Conservation (phyloP, 495 filamentous ascomycete genomes). For the Aspergillus kassunensis region DNA sequence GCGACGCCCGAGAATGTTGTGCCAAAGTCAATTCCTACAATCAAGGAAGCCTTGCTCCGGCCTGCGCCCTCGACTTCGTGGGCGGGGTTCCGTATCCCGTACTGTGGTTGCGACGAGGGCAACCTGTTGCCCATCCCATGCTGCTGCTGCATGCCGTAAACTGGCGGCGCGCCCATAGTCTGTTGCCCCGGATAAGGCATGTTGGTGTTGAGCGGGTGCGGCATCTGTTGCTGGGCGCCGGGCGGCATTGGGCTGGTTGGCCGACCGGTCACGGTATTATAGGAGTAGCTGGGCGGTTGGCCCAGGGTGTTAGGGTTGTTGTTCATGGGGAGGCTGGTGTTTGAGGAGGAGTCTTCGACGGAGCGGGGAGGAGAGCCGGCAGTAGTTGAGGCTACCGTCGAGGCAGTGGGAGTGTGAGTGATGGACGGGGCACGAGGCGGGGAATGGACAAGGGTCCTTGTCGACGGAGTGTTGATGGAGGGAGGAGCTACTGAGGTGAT, state of each 20-base stretch:
- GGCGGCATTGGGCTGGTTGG: constrained; percentile 55
- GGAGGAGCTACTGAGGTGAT: constrained; percentile 14
- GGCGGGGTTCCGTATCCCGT: constrained; percentile 46
- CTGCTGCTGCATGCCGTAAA: constrained; percentile 46
- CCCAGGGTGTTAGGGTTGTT: constrained; percentile 41
- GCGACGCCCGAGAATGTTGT: constrained; percentile 79
- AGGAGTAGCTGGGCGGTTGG: constrained; percentile 72
- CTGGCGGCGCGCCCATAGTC: constrained; percentile 49
- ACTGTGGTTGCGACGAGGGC: constrained; percentile 34
- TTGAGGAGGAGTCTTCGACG: constrained; percentile 45
- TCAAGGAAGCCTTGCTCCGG: constrained; percentile 65
- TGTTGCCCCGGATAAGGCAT: constrained; percentile 47
- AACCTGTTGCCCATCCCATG: constrained; percentile 38
- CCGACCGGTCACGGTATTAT: constrained; percentile 60
- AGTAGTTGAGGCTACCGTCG: constrained; percentile 34
- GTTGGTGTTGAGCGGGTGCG: constrained; percentile 67
- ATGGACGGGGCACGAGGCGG: constrained; percentile 32
- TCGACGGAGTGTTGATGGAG: constrained; percentile 16
- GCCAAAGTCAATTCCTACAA: constrained; percentile 72
- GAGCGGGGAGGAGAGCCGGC: constrained; percentile 38
- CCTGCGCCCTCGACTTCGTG: constrained; percentile 84
- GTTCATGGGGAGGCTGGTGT: constrained; percentile 52
- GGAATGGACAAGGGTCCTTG: constrained; percentile 24
- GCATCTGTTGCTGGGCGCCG: constrained; percentile 50
- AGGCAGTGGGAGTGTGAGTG: constrained; percentile 33